Percentiles rank a stretch among this genome's conserved stretches.
Evolutionary conservation across 2,329 filamentous ascomycete species (phyloP).

Genomic region (Venturia nashicola): DNA sequence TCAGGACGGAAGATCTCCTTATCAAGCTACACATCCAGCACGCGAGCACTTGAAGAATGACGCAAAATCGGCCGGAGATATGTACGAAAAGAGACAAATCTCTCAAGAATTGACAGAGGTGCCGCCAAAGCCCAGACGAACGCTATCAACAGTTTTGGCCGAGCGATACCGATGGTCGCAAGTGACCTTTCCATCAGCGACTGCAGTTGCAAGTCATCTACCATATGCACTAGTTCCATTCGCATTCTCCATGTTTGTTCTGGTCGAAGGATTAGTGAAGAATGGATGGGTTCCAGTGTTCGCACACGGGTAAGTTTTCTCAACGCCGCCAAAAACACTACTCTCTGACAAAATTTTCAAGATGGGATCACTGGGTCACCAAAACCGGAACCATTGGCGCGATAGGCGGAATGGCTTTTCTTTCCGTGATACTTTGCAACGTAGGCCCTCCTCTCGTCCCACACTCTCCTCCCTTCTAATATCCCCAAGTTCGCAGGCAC

Average conservation of each 20-base stretch:
- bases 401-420: conserved; percentile 60
- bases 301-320: conserved; percentile 40
- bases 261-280: conserved; percentile 59
- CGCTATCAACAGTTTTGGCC: neutral
- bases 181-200: conserved; percentile 59
- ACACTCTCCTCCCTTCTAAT: neutral
- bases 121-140: conserved; percentile 3
- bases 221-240: conserved; percentile 59
- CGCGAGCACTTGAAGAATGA: conserved; percentile 10
- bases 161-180: conserved; percentile 39
- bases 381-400: conserved; percentile 57
- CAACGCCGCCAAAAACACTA: neutral
- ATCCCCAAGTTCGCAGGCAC: conserved; percentile 55
- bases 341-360: neutral
- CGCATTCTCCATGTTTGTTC: conserved; percentile 61
- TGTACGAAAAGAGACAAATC: conserved; percentile 5
- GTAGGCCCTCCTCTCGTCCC: conserved; percentile 33
- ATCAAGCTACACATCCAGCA: neutral
- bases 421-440: conserved; percentile 60
- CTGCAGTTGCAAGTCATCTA: conserved; percentile 51
- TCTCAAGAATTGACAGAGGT: neutral
- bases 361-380: conserved; percentile 58
- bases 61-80: conserved; percentile 10
- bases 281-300: conserved; percentile 67
- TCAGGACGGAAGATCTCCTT: neutral